A percentile compares a stretch with the other conserved stretches of the same genome.
These are phyloP conservation scores for Neophaeococcomyces mojaviensis DNA, from an alignment of 2,329 filamentous ascomycete genomes.

Conservation along the genomic window DNA sequence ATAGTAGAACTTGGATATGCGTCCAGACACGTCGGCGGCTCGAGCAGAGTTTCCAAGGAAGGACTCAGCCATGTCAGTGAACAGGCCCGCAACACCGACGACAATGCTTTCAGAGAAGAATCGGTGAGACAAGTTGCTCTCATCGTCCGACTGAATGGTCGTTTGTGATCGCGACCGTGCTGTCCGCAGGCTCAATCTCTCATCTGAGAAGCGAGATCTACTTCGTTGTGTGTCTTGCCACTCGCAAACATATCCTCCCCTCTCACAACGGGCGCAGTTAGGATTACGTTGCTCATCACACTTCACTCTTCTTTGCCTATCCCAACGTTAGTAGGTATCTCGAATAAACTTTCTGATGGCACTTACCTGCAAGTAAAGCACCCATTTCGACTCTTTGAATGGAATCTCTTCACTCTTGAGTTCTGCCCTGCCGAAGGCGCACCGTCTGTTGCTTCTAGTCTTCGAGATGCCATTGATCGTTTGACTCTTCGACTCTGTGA, in stretches of 20 bases:
- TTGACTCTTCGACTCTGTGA: background rate
- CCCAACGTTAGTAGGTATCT: background rate
- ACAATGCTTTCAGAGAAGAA: slow-evolving; percentile 2
- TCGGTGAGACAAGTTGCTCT: background rate
- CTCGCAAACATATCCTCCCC: slow-evolving; percentile 30
- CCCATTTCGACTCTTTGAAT: slow-evolving; percentile 2
- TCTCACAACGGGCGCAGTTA: slow-evolving; percentile 28
- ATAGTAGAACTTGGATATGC: slow-evolving; percentile 1
- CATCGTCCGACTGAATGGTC: slow-evolving; percentile 1
- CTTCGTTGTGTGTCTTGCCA: slow-evolving; percentile 28
- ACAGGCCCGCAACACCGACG: background rate
- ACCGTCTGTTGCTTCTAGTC: background rate
- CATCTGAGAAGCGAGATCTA: slow-evolving; percentile 24
- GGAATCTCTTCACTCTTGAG: slow-evolving; percentile 3
- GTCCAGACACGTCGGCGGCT: background rate
- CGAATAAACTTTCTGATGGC: background rate
- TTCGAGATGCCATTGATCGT: background rate
- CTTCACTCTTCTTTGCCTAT: slow-evolving; percentile 2
- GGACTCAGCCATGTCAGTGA: slow-evolving; percentile 1
- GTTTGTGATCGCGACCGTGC: background rate
- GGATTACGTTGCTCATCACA: slow-evolving; percentile 5
- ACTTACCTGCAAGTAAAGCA: slow-evolving; percentile 5
- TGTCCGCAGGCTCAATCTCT: background rate
- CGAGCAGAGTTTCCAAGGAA: background rate
- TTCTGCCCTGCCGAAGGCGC: background rate